Evolutionary conservation across 129 eudicot species (phyloP).

Genomic region (Flaveria linearis): DNA sequence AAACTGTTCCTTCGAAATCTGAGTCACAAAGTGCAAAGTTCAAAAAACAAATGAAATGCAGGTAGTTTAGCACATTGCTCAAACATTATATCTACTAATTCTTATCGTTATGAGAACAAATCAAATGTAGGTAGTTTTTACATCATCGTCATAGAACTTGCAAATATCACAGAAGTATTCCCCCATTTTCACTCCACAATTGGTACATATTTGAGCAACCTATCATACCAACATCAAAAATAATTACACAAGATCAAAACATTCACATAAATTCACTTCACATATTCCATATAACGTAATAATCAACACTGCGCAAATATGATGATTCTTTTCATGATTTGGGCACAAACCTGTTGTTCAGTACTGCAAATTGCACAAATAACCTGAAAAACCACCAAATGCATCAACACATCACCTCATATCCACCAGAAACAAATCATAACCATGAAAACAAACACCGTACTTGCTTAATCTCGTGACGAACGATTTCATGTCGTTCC

Average conservation of each 20-base stretch:
- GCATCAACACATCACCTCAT: conserved; percentile 1
- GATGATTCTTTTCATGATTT: conserved; percentile 7
- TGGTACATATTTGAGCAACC: conserved; percentile 75
- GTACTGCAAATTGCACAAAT: conserved; percentile 78
- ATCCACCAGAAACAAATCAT: conserved; percentile 2
- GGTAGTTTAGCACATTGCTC: neutral
- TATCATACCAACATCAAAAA: conserved; percentile 31
- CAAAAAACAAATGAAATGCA: neutral
- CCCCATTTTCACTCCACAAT: conserved; percentile 88
- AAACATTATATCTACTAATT: neutral
- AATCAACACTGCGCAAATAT: neutral
- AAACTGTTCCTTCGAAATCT: conserved; percentile 72
- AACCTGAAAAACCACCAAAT: conserved; percentile 53
- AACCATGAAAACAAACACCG: neutral
- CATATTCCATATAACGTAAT: neutral
- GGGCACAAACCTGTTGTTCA: conserved; percentile 70
- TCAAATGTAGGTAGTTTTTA: conserved; percentile 28
- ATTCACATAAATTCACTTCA: neutral
- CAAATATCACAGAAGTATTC: conserved; percentile 83
- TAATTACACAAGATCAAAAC: neutral
- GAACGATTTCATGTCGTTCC: conserved; percentile 87
- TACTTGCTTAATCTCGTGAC: conserved; percentile 82
- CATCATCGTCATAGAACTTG: conserved; percentile 90
- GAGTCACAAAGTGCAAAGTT: conserved; percentile 29
- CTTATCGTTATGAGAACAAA: conserved; percentile 6